Evolutionary conservation across 1,284 basidiomycete genomes (phyloP).

Genomic region (Leccinum griseonigrum): DNA sequence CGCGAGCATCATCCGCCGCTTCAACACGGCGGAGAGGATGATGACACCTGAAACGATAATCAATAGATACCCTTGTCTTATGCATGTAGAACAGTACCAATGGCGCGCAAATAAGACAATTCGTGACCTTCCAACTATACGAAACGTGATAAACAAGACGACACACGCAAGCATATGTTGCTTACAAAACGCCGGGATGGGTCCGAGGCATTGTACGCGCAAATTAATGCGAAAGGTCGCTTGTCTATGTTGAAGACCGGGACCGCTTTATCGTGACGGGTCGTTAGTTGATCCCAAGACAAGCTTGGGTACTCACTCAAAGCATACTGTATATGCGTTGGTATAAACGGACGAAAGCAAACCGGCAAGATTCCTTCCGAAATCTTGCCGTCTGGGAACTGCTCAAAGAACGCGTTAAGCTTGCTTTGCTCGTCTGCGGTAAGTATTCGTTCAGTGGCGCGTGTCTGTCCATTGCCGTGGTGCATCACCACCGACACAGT

Average conservation of each 20-base stretch:
- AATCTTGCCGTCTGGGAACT: conserved; percentile 80
- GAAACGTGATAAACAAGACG: conserved; percentile 4
- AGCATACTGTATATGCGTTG: conserved; percentile 79
- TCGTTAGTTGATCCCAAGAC: not conserved
- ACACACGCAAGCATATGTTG: conserved; percentile 1
- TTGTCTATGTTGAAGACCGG: conserved; percentile 95
- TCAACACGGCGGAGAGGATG: conserved; percentile 90
- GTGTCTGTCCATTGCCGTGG: conserved; percentile 38
- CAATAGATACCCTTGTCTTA: conserved; percentile 7
- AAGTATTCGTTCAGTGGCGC: conserved; percentile 47
- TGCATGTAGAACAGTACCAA: conserved; percentile 44
- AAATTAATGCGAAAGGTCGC: conserved; percentile 88
- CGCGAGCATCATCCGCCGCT: conserved; percentile 90
- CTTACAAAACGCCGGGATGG: conserved; percentile 78
- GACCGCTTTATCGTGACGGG: conserved; percentile 51
- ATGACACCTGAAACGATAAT: conserved; percentile 67
- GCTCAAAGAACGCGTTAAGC: conserved; percentile 73
- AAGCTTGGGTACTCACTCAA: conserved; percentile 53
- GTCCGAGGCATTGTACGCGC: conserved; percentile 84
- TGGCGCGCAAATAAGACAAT: conserved; percentile 86
- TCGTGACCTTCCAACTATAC: conserved; percentile 86
- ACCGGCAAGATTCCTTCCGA: conserved; percentile 81
- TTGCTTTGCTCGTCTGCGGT: conserved; percentile 69
- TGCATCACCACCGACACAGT: conserved; percentile 62
- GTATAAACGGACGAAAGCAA: conserved; percentile 77